Conservation (phyloP, 1,284 basidiomycete species). For the Pseudozyma sp. region DNA sequence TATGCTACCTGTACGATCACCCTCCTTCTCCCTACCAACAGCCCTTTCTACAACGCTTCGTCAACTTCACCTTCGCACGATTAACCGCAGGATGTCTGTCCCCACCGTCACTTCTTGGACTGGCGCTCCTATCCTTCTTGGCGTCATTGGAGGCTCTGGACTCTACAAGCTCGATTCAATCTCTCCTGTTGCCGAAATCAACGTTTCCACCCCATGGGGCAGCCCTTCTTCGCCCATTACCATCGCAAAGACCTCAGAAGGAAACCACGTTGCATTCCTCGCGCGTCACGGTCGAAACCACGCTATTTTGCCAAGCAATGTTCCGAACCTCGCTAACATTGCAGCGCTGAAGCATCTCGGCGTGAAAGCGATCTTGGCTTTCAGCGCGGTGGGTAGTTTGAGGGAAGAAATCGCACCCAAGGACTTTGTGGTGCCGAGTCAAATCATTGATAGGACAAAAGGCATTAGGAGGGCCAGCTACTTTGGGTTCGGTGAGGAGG, state of each 20-base stretch:
- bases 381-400: slow-evolving; percentile 95
- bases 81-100: slow-evolving; percentile 24
- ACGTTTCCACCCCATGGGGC: slow-evolving; percentile 83
- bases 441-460: slow-evolving; percentile 97
- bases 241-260: slow-evolving; percentile 83
- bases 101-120: slow-evolving; percentile 37
- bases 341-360: slow-evolving; percentile 93
- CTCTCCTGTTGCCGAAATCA: slow-evolving; percentile 59
- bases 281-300: slow-evolving; percentile 88
- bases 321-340: slow-evolving; percentile 88
- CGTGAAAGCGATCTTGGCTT: slow-evolving; percentile 87
- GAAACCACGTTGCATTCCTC: slow-evolving; percentile 84
- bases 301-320: slow-evolving; percentile 69
- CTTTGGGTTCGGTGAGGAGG: slow-evolving; percentile 78
- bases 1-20: not conserved
- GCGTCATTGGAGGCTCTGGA: slow-evolving; percentile 66
- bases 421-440: slow-evolving; percentile 87
- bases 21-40: not conserved
- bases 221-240: slow-evolving; percentile 89
- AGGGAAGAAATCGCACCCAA: slow-evolving; percentile 84
- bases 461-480: slow-evolving; percentile 86
- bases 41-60: not conserved
- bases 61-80: not conserved
- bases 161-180: slow-evolving; percentile 67
- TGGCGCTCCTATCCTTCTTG: slow-evolving; percentile 54